A percentile compares a stretch with the other conserved stretches of the same genome.
Conservation (phyloP, 192 early-diverging fungal species). For the Coemansia sp. region DNA sequence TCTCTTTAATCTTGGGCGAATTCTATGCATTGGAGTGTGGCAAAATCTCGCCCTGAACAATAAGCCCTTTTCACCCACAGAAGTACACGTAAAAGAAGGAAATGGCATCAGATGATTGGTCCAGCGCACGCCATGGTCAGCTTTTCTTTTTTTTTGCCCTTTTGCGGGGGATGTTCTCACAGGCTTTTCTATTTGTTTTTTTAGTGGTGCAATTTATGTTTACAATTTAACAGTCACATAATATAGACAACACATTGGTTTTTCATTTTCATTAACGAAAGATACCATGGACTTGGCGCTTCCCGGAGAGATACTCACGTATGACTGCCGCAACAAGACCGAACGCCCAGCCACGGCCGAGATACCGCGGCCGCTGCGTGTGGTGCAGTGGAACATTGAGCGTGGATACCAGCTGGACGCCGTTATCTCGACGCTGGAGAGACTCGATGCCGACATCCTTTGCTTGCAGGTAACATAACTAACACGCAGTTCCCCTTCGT, state of each 20-base stretch:
- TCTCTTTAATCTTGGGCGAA: too few relatives aligned
- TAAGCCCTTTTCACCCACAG: not conserved
- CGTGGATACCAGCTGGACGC: conserved; percentile 70
- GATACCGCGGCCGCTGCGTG: conserved; percentile 55
- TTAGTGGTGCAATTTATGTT: not conserved
- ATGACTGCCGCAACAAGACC: conserved; percentile 29
- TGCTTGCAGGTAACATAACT: conserved; percentile 57
- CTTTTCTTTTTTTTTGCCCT: conserved; percentile 1
- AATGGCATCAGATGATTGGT: conserved; percentile 25
- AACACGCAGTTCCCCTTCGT: not conserved
- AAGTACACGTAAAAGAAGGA: too few relatives aligned
- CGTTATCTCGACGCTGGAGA: conserved; percentile 57
- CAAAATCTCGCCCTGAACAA: too few relatives aligned
- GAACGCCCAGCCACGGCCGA: not conserved
- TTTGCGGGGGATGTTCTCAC: not conserved
- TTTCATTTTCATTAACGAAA: not conserved
- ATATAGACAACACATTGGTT: not conserved
- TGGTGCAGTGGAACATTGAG: conserved; percentile 83
- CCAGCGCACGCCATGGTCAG: conserved; percentile 15
- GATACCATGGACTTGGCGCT: conserved; percentile 42
- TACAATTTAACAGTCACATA: not conserved
- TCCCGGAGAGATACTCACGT: conserved; percentile 38
- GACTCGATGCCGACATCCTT: conserved; percentile 68
- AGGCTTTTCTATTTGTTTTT: not conserved
- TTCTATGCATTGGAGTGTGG: too few relatives aligned